Evolutionary conservation across 345 rosid species (phyloP), one percentile per base, ranked within the genome.

Genomic region (Sonneratia caseolaris): DNA sequence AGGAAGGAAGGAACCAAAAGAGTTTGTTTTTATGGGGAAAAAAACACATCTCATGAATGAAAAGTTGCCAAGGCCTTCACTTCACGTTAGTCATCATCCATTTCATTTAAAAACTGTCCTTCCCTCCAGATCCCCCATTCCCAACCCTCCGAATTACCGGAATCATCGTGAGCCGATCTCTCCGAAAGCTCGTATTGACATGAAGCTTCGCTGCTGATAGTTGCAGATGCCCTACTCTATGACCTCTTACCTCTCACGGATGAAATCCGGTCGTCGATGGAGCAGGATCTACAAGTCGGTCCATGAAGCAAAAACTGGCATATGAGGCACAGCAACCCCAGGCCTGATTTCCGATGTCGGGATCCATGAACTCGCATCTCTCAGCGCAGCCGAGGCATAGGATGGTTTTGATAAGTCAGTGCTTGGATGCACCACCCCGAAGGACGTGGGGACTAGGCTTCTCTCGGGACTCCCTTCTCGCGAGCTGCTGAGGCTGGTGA

Each of bases 261-360:
- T 40, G 43, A 8, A 40, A 40, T 40, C 43, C 43, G 43, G 9
- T 40, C 32, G 43, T 40, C 43, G 15, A 21, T 2, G 18, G 8
- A 14, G 59, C n/a, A 36, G 12, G 22, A 49, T 51, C 84, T 84
- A 89, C 27, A 87, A 82, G 80, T 92, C 98, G 43, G 92, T 87
- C 96, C 95, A 90, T 15, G 89, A 89, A 81, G 98, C 90, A 70
- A 88, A 90, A 77, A 87, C 84, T 43, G 98, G 90, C 85, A 87
- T 76, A 71, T 84, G 87, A 81, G 96, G 87, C 82, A 84, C 59
- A 45, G 86, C 59, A 2, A 18, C 24, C 6, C 18, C 59, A 1
- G 59, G 59, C 59, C 59, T 55, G 18, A 55, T 55, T 8, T 55
- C 22, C n/a, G 24, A 5, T 18, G 59, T 18, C 7, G 59, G 59